These are phyloP conservation scores for Ophiostoma australiae DNA, from an alignment of 2,329 filamentous ascomycete genomes.

Conservation along the genomic window DNA sequence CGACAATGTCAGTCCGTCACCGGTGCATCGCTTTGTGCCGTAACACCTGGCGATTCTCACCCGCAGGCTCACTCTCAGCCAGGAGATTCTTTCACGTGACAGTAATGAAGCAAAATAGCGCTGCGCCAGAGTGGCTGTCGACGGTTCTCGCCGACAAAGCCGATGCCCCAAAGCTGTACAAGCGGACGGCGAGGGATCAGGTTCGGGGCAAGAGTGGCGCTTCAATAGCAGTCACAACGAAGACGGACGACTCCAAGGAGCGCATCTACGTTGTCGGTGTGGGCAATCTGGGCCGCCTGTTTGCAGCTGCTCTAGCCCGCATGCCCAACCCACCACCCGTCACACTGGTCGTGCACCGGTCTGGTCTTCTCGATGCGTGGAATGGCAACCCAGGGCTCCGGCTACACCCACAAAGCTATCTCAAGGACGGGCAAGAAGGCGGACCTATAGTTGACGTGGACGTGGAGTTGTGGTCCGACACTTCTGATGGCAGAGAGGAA, in stretches of 20 bases:
- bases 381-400: slow-evolving; percentile 42
- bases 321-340: slow-evolving; percentile 61
- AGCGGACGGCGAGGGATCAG: not conserved
- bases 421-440: slow-evolving; percentile 25
- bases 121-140: slow-evolving; percentile 23
- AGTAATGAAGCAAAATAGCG: not conserved
- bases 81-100: not conserved
- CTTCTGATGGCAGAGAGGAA: slow-evolving; percentile 30
- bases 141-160: slow-evolving; percentile 16
- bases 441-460: slow-evolving; percentile 39
- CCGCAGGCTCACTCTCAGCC: not conserved
- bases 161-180: slow-evolving; percentile 22
- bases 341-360: slow-evolving; percentile 72
- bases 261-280: slow-evolving; percentile 73
- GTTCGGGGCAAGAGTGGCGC: not conserved
- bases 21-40: not conserved
- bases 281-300: slow-evolving; percentile 75
- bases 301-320: slow-evolving; percentile 66
- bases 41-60: not conserved
- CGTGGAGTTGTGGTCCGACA: slow-evolving; percentile 48
- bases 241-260: slow-evolving; percentile 21
- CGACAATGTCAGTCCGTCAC: not conserved
- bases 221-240: not conserved
- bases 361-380: slow-evolving; percentile 48
- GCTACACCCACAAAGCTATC: slow-evolving; percentile 29